Percentiles rank a stretch among this genome's conserved stretches.
Conservation (phyloP, 208 protist species). For the Kentomonas sorsogonicus region DNA sequence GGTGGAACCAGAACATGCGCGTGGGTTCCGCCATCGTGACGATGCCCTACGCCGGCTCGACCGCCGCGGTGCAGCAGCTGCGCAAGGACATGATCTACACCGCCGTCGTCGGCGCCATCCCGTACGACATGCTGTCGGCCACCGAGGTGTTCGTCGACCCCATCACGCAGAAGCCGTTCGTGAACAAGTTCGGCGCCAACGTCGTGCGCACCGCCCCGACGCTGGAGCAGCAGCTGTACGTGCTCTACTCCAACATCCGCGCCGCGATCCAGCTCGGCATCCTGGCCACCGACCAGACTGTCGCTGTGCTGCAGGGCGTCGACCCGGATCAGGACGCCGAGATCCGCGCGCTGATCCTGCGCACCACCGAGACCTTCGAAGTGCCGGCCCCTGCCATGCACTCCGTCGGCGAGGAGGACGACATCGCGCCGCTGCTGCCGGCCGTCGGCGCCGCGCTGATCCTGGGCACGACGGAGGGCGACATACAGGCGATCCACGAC, state of each 20-base stretch:
- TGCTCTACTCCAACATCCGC: slow-evolving; percentile 22
- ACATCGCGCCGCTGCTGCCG: slow-evolving; percentile 1
- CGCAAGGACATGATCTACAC: background rate
- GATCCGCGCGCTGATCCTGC: too few species aligned
- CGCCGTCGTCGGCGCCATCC: too few species aligned
- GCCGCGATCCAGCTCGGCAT: background rate
- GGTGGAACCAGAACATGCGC: too few species aligned
- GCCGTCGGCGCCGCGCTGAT: slow-evolving; percentile 13
- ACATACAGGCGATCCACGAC: background rate
- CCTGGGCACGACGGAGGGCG: slow-evolving; percentile 14
- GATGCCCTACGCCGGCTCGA: background rate
- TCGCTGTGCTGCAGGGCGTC: slow-evolving; percentile 11
- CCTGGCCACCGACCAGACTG: background rate
- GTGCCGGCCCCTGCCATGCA: slow-evolving; percentile 1
- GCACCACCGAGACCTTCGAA: slow-evolving; percentile 12
- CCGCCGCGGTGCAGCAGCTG: background rate
- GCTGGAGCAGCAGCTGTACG: slow-evolving; percentile 48
- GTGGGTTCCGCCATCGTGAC: too few species aligned
- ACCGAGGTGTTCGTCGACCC: slow-evolving; percentile 20
- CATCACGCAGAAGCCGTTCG: slow-evolving; percentile 9
- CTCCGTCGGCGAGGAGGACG: background rate
- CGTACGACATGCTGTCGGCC: too few species aligned
- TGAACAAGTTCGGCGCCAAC: slow-evolving; percentile 9
- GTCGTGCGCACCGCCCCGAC: slow-evolving; percentile 31
- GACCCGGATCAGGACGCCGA: too few species aligned